Evolutionary conservation across 2,329 filamentous ascomycete genomes (phyloP), one percentile per base, ranked within the genome.

Genomic region (Pyricularia grisea): DNA sequence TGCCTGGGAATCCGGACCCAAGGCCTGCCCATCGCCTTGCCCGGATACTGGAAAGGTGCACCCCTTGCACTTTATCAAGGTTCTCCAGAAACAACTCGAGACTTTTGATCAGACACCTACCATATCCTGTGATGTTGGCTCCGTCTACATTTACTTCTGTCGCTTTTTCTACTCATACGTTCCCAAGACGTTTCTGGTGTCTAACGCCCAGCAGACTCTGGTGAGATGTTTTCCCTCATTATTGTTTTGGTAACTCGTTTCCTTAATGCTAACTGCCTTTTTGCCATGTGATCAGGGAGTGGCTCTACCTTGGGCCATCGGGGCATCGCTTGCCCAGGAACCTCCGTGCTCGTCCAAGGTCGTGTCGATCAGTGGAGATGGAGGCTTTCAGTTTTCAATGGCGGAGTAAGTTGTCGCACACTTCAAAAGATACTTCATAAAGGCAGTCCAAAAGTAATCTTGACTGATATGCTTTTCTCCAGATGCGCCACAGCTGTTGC

Each of bases 121-220:
- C 0, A 80, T 84, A 20, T 77, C 76, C n/a, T 78, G 75, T 50
- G 82, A 84, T 70, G 80, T 84, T 0, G 81, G 81, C 7, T 82
- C 80, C 0, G 80, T 82, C 23, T 84, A 84, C 75, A 83, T 84
- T 72, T 84, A 80, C 74, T 79, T 83, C 73, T 81, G 80, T 73
- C 77, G 81, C 0, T 80, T 78, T 74, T 82, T 81, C 76, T 80
- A 78, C 72, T 77, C 79, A 2, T 82, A 81, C 74, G 70, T 77
- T 60, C 81, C 82, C 3, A 80, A 79, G 20, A 78, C 77, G 0
- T 79, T 83, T 31, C 77, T 83, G 17, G 81, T 81, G 68, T 82
- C 80, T 66, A 81, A 83, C 71, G 81, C 81, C 2, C 81, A 84
- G 73, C 82, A 84, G 73, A 84, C 82, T 0, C 78, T 84, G 0